phyloP scores from a whole-genome alignment of 257 asterid genomes.

The Solanum boliviense region DNA sequence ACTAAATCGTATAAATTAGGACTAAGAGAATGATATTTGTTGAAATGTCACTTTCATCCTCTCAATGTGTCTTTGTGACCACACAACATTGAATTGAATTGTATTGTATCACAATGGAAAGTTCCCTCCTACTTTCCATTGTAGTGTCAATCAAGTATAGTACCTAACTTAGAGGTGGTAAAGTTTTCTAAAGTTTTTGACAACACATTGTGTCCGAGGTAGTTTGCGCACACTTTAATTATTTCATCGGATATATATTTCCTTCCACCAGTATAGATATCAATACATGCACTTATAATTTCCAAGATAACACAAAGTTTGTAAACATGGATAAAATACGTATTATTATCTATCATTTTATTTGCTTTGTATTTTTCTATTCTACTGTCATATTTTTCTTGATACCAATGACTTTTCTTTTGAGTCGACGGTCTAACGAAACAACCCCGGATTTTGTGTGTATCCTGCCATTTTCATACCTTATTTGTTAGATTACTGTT shows the following conservation, averaged over 20 bases:
- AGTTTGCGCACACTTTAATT: background rate
- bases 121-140: background rate
- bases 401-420: background rate
- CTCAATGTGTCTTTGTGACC: background rate
- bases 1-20: fast-evolving
- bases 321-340: background rate
- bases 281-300: background rate
- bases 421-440: too few relatives aligned
- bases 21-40: background rate
- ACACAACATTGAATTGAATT: background rate
- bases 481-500: background rate
- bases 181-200: background rate
- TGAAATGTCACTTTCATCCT: background rate
- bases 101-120: background rate
- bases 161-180: background rate
- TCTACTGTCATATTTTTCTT: too few relatives aligned
- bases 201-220: background rate
- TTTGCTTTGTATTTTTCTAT: background rate
- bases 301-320: background rate
- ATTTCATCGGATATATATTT: background rate
- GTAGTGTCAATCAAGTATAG: background rate
- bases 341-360: too few relatives aligned
- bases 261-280: background rate
- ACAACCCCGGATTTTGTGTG: too few relatives aligned
- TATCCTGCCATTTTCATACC: background rate